Evolutionary conservation across 2,329 filamentous ascomycete species (phyloP), one percentile per base, ranked within the genome.

Genomic region (Laburnicola sp.): DNA sequence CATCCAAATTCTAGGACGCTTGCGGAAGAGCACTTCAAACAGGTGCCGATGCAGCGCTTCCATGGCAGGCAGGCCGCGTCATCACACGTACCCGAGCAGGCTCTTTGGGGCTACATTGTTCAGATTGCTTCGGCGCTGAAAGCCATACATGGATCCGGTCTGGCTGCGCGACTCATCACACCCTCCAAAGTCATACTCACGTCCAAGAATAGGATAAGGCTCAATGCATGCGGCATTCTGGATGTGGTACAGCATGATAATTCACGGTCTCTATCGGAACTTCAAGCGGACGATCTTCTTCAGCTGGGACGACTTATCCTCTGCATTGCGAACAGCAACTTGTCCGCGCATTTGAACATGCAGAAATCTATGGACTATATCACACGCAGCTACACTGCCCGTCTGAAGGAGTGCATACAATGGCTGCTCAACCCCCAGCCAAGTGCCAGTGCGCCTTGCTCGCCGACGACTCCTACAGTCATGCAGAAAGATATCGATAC

Each of bases 1-100:
- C 89, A 94, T 65, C 93, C 94, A 1, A 80, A 94, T 21, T 90
- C 93, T 2, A 95, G 94, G 73, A 96, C 93, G 0, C 81, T 99
- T 23, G 84, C 87, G 30, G 93, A 97, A 66, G 84, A 89, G 63
- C 89, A 97, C 65, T 85, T 91, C 62, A 67, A 75, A 46, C 46
- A 53, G 30, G 37, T 49, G 26, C 67, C 63, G 7, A 60, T 66
- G 39, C 63, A 65, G 45, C 67, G 75, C 40, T 77, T 69, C 54
- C 73, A 74, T 35, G 71, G 72, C 31, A 60, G 71, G 31, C 66
- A 72, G 38, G 51, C 64, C 6, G 57, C 69, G 3, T 65, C 70
- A 6, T 69, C 65, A 70, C 69, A 58, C 73, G 74, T 69, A 73
- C 72, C 70, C 80, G 93, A 97, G 71, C 83, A 86, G 49, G 80